phyloP scores from a whole-genome alignment of 192 early-diverging fungal genomes.

The Dissophora globulifera region DNA sequence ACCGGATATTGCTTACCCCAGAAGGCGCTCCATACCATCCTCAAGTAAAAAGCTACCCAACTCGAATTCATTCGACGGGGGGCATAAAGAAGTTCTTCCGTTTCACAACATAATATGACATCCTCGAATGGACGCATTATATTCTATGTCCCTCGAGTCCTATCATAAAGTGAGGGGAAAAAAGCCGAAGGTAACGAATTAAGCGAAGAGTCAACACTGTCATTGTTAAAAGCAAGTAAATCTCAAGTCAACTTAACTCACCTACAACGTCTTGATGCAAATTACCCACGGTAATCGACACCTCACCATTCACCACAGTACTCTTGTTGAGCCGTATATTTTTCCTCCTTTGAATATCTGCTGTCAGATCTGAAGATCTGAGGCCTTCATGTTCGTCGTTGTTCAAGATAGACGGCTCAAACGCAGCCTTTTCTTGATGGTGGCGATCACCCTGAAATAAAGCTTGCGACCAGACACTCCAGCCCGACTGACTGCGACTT shows the following conservation, averaged over 20 bases:
- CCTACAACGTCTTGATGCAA: slow-evolving; percentile 16
- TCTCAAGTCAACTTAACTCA: slow-evolving; percentile 5
- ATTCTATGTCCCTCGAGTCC: slow-evolving; percentile 19
- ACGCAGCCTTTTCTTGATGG: slow-evolving; percentile 12
- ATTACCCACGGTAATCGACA: slow-evolving; percentile 3
- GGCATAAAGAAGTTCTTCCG: slow-evolving; percentile 5
- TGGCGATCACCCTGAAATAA: slow-evolving; percentile 20
- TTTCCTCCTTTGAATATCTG: slow-evolving; percentile 8
- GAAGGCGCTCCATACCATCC: slow-evolving; percentile 22
- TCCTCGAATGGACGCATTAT: slow-evolving; percentile 12
- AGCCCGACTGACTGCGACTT: slow-evolving; percentile 3
- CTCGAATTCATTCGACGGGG: slow-evolving; percentile 10
- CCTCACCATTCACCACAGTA: slow-evolving; percentile 1
- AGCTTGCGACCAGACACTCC: slow-evolving; percentile 21
- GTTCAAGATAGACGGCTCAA: slow-evolving; percentile 23
- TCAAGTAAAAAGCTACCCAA: slow-evolving; percentile 15
- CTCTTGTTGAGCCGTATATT: slow-evolving; percentile 12
- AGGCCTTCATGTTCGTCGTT: slow-evolving; percentile 34
- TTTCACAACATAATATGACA: slow-evolving; percentile 13
- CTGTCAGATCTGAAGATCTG: slow-evolving; percentile 10
- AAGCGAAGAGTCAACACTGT: not conserved
- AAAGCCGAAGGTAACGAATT: not conserved
- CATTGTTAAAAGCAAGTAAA: not conserved
- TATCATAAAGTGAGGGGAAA: not conserved
- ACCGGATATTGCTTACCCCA: slow-evolving; percentile 13